phyloP scores from a whole-genome alignment of 805 yeast genomes.

The Ogataea methylovora region DNA sequence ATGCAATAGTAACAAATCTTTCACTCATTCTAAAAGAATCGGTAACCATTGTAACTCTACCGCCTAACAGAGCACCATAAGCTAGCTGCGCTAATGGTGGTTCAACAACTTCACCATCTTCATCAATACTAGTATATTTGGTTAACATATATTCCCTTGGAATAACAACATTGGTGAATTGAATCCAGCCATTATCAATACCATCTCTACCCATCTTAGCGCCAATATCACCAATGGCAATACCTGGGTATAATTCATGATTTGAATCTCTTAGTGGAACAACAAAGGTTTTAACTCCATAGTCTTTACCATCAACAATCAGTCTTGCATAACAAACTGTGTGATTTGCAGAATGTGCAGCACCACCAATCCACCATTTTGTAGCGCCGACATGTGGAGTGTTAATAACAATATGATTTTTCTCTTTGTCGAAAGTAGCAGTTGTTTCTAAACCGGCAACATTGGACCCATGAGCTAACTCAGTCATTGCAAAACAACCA shows the following conservation, averaged over 20 bases:
- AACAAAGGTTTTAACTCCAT: constrained; percentile 88
- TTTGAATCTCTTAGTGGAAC: constrained; percentile 79
- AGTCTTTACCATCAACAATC: constrained; percentile 73
- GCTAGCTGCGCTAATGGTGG: constrained; percentile 87
- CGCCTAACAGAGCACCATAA: constrained; percentile 80
- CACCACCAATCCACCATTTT: constrained; percentile 99
- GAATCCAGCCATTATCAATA: constrained; percentile 96
- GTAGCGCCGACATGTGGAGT: constrained; percentile 93
- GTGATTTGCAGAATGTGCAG: constrained; percentile 91
- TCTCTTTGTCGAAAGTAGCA: constrained; percentile 63
- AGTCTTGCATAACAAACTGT: constrained; percentile 79
- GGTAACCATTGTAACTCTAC: constrained; percentile 84
- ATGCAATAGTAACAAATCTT: constrained; percentile 74
- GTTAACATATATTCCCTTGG: constrained; percentile 81
- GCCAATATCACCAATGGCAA: constrained; percentile 87
- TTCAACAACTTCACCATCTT: constrained; percentile 59
- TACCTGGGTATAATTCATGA: constrained; percentile 71
- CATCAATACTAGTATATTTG: constrained; percentile 66
- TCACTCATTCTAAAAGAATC: constrained; percentile 80
- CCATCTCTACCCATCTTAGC: constrained; percentile 95
- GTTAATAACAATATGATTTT: constrained; percentile 65
- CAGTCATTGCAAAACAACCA: constrained; percentile 94
- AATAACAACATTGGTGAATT: constrained; percentile 73
- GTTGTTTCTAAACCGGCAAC: constrained; percentile 93
- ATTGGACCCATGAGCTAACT: constrained; percentile 87